Evolutionary conservation across 768 basidiomycete species (phyloP).

Genomic region (Auricularia auricula-judae): DNA sequence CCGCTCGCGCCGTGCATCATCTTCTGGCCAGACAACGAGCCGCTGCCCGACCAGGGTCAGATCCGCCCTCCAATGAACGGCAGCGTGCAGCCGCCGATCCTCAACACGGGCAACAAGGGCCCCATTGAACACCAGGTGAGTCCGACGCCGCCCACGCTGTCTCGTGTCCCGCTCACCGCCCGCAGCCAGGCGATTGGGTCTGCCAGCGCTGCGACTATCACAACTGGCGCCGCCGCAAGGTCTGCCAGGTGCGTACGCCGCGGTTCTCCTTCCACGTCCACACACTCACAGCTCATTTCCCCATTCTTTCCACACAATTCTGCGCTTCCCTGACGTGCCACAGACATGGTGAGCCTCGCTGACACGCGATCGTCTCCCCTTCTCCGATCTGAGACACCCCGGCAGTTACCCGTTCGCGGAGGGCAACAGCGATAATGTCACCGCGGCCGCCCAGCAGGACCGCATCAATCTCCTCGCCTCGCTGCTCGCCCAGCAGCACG

Average conservation of each 20-base stretch:
- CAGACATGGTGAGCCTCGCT: slow-evolving; percentile 1
- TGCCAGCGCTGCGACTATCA: slow-evolving; percentile 73
- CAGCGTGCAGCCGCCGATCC: slow-evolving; percentile 56
- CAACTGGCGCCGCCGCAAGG: slow-evolving; percentile 80
- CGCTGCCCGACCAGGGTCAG: slow-evolving; percentile 70
- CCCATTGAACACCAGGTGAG: slow-evolving; percentile 62
- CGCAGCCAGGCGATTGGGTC: slow-evolving; percentile 45
- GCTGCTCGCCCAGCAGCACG: slow-evolving; percentile 51
- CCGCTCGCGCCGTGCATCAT: slow-evolving; percentile 66
- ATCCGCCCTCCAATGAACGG: slow-evolving; percentile 25
- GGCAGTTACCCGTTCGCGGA: slow-evolving; percentile 36
- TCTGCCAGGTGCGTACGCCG: slow-evolving; percentile 81
- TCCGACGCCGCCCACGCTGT: background rate
- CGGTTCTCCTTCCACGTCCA: slow-evolving; percentile 36
- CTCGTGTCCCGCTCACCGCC: background rate
- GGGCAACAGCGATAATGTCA: slow-evolving; percentile 81
- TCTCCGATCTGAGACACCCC: background rate
- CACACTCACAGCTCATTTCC: background rate
- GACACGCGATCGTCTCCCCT: slow-evolving; percentile 22
- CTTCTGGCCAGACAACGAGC: slow-evolving; percentile 89
- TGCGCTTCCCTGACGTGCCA: background rate
- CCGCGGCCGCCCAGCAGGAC: slow-evolving; percentile 74
- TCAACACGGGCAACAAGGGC: slow-evolving; percentile 82
- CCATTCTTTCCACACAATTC: slow-evolving; percentile 4
- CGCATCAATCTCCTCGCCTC: slow-evolving; percentile 71